Percentiles rank a stretch among this genome's conserved stretches.
Evolutionary conservation across 345 rosid species (phyloP).

Genomic region (Eucalyptus tenuipes): DNA sequence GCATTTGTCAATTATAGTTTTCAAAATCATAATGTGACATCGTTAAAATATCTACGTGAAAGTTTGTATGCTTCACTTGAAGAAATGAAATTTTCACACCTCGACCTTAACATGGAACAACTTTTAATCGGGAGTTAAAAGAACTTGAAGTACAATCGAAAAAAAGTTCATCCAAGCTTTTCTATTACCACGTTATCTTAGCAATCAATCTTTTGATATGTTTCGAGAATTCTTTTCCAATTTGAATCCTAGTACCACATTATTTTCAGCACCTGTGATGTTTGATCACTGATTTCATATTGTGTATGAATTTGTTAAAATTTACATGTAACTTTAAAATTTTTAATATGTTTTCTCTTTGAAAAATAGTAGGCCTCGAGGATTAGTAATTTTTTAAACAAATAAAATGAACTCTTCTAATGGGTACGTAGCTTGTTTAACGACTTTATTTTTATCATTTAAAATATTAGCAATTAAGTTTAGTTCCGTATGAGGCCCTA

Average conservation of each 20-base stretch:
- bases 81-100: neutral
- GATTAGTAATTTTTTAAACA: neutral
- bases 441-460: neutral
- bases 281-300: neutral
- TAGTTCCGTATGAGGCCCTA: neutral
- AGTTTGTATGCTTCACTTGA: neutral
- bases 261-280: neutral
- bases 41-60: neutral
- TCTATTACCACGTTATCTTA: neutral
- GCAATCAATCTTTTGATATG: neutral
- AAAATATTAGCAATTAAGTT: neutral
- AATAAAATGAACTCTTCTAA: neutral
- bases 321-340: neutral
- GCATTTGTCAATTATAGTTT: neutral
- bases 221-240: neutral
- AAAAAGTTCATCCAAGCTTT: neutral
- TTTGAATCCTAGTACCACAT: neutral
- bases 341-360: neutral
- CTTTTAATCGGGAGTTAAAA: neutral
- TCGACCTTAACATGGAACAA: neutral
- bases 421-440: neutral
- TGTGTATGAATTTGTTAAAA: neutral
- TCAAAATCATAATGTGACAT: neutral
- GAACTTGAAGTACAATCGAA: neutral
- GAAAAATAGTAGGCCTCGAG: neutral